These are phyloP conservation scores for Manihot esculenta DNA, from an alignment of 441 rosid species.

Conservation along the genomic window DNA sequence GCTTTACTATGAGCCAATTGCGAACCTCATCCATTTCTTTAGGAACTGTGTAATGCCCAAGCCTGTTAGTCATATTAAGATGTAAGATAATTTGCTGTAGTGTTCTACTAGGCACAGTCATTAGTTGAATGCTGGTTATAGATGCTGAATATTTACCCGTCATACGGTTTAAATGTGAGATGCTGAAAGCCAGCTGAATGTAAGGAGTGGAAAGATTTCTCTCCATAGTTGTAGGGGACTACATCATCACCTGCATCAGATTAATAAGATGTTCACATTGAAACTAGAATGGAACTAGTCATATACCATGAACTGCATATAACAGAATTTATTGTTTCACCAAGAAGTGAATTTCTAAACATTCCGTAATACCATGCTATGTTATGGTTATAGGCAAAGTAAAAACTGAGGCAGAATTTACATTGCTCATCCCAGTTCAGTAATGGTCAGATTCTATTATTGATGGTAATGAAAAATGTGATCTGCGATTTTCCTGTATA, in stretches of 20 bases:
- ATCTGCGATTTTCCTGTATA: not conserved
- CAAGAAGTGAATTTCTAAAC: not conserved
- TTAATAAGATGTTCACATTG: not conserved
- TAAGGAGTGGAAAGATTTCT: conserved; percentile 64
- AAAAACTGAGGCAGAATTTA: not conserved
- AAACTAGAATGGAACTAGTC: too few relatives aligned
- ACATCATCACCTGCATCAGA: conserved; percentile 73
- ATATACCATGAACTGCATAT: not conserved
- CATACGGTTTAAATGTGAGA: conserved; percentile 55
- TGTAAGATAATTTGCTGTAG: not conserved
- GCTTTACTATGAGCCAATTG: conserved; percentile 65
- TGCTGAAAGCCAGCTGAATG: conserved; percentile 62
- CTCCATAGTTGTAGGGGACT: conserved; percentile 66
- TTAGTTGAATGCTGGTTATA: not conserved
- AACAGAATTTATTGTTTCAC: not conserved
- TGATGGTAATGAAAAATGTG: not conserved
- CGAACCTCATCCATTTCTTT: conserved; percentile 82
- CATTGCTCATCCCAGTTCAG: not conserved
- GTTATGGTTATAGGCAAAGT: not conserved
- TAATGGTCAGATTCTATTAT: not conserved
- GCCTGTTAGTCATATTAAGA: conserved; percentile 44
- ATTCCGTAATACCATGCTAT: not conserved
- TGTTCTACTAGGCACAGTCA: not conserved
- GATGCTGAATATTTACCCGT: conserved; percentile 51
- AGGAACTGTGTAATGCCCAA: conserved; percentile 91